Percentiles rank a stretch among this genome's conserved stretches.
These are phyloP conservation scores for Xylariomycetidae sp. DNA, from an alignment of 2,329 filamentous ascomycete genomes.

Conservation along the genomic window DNA sequence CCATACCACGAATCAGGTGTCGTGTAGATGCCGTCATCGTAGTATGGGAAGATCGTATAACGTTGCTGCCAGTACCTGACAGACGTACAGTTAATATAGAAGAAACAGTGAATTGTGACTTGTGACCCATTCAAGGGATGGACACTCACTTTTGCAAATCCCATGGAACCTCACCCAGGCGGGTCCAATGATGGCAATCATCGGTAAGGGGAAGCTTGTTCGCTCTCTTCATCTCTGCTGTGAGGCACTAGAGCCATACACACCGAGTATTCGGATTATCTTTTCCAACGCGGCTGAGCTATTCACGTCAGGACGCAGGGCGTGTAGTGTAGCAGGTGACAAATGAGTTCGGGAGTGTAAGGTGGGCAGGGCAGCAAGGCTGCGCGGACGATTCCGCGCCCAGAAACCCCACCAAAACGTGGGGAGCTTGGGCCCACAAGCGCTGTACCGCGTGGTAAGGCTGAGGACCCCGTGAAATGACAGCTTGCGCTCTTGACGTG, in stretches of 20 bases:
- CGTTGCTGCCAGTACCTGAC: conserved; percentile 87
- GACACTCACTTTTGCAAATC: conserved; percentile 74
- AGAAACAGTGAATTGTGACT: conserved; percentile 1
- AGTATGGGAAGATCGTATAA: conserved; percentile 78
- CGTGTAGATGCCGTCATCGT: conserved; percentile 82
- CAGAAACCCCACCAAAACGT: too few relatives aligned
- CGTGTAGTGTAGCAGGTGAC: too few relatives aligned
- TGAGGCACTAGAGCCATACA: too few relatives aligned
- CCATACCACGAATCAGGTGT: conserved; percentile 96
- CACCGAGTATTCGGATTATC: too few relatives aligned
- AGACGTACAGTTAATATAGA: background rate
- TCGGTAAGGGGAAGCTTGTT: conserved; percentile 48
- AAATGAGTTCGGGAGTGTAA: too few relatives aligned
- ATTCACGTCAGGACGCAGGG: too few relatives aligned
- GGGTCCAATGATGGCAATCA: conserved; percentile 69
- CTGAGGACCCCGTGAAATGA: conserved; percentile 18
- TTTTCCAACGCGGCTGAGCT: too few relatives aligned
- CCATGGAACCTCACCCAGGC: conserved; percentile 65
- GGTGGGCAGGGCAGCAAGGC: too few relatives aligned
- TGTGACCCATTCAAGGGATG: too few relatives aligned
- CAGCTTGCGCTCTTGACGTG: conserved; percentile 21
- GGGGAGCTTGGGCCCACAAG: too few relatives aligned
- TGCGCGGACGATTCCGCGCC: too few relatives aligned
- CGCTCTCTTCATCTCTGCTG: conserved; percentile 39
- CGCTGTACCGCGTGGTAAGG: conserved; percentile 13